Percentiles rank a stretch among this genome's conserved stretches.
These are phyloP conservation scores for Trichosporon coremiiforme DNA, from an alignment of 1,284 basidiomycete species.

Conservation along the genomic window DNA sequence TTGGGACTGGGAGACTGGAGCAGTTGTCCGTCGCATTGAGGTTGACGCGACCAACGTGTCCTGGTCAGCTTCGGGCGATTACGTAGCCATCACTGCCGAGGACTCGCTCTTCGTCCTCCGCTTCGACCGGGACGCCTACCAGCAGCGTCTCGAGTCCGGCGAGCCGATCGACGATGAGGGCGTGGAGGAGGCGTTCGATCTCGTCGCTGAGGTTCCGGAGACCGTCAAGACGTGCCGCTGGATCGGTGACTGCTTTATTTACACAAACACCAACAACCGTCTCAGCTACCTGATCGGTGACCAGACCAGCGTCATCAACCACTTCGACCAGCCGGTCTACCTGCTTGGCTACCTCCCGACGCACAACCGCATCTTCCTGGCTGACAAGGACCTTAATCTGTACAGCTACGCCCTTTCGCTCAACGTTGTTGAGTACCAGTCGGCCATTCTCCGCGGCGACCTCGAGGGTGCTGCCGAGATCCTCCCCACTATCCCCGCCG, in stretches of 20 bases:
- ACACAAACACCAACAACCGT: conserved; percentile 85
- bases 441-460: conserved; percentile 87
- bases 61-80: conserved; percentile 86
- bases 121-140: conserved; percentile 89
- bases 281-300: conserved; percentile 93
- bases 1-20: conserved; percentile 98
- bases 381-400: conserved; percentile 89
- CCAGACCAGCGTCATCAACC: conserved; percentile 90
- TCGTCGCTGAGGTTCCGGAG: conserved; percentile 88
- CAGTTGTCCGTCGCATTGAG: conserved; percentile 90
- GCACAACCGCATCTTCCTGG: conserved; percentile 92
- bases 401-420: conserved; percentile 83
- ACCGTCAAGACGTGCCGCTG: conserved; percentile 93
- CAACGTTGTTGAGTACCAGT: conserved; percentile 94
- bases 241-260: conserved; percentile 99
- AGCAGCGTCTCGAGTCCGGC: conserved; percentile 73
- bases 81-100: conserved; percentile 84
- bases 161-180: conserved; percentile 85
- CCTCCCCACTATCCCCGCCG: conserved; percentile 77
- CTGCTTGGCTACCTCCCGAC: conserved; percentile 92
- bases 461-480: conserved; percentile 80
- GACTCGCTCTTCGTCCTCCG: conserved; percentile 93
- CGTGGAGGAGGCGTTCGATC: conserved; percentile 93
- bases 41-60: conserved; percentile 90
- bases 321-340: conserved; percentile 88